Conservation (phyloP, 179 eudicot species). For the Nepenthes alata region DNA sequence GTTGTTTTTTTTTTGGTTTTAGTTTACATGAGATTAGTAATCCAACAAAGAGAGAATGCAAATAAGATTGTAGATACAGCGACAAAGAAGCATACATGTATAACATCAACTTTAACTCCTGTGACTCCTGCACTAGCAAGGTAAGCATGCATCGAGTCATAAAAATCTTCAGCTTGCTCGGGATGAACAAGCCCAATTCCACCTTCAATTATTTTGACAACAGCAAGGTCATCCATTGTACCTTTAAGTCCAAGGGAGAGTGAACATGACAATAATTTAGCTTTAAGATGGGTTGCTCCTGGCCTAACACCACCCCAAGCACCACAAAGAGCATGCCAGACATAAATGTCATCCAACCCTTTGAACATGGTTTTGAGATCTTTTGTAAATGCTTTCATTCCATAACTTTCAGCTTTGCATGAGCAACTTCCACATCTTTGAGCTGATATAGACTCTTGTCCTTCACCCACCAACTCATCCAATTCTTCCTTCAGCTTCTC, state of each 20-base stretch:
- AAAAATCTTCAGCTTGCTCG: constrained; percentile 41
- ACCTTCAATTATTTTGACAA: constrained; percentile 42
- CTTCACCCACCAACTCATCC: constrained; percentile 24
- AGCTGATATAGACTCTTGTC: background rate
- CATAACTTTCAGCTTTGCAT: constrained; percentile 20
- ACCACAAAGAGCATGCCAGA: constrained; percentile 66
- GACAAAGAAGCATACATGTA: constrained; percentile 30
- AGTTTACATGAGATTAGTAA: background rate
- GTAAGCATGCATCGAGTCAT: constrained; percentile 59
- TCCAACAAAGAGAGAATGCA: background rate
- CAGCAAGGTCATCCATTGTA: constrained; percentile 59
- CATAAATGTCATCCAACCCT: constrained; percentile 49
- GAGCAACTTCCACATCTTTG: constrained; percentile 7
- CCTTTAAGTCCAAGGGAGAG: constrained; percentile 44
- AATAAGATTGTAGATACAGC: background rate
- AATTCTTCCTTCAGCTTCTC: constrained; percentile 29
- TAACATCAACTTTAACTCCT: constrained; percentile 67
- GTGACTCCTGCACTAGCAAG: constrained; percentile 39
- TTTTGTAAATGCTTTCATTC: constrained; percentile 48
- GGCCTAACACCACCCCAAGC: constrained; percentile 76
- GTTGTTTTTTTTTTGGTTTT: no score
- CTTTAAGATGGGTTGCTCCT: constrained; percentile 31
- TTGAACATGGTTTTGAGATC: constrained; percentile 38
- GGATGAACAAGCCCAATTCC: constrained; percentile 61
- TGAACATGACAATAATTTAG: constrained; percentile 26